Percentiles rank a stretch among this genome's conserved stretches.
Conservation (phyloP, 73 alveolate species). For the Paramecium primaurelia region DNA sequence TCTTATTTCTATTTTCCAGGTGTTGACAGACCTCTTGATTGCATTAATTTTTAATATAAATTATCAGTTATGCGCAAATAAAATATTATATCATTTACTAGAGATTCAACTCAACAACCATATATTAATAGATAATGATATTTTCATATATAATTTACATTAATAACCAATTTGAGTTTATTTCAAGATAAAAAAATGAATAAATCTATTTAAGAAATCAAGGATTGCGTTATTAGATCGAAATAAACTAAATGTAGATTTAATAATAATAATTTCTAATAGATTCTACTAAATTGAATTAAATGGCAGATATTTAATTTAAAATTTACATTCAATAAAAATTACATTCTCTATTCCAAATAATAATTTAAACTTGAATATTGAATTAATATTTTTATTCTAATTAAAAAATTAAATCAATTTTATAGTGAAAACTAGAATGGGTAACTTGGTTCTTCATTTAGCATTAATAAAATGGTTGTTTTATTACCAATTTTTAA, state of each 20-base stretch:
- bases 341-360: background rate
- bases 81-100: background rate
- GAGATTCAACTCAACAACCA: background rate
- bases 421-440: background rate
- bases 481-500: background rate
- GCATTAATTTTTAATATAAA: background rate
- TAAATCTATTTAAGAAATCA: background rate
- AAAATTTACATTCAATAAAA: background rate
- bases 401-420: background rate
- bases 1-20: background rate
- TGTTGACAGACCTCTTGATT: background rate
- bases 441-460: background rate
- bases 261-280: background rate
- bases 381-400: background rate
- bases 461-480: background rate
- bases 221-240: background rate
- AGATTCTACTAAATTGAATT: background rate
- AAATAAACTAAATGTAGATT: background rate
- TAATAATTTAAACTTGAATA: background rate
- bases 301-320: background rate
- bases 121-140: slow-evolving; percentile 1
- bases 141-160: background rate
- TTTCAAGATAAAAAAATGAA: background rate
- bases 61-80: background rate
- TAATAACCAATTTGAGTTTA: no score